Evolutionary conservation across 768 basidiomycete genomes (phyloP).

Genomic region (Rhodotorula kratochvilovae): DNA sequence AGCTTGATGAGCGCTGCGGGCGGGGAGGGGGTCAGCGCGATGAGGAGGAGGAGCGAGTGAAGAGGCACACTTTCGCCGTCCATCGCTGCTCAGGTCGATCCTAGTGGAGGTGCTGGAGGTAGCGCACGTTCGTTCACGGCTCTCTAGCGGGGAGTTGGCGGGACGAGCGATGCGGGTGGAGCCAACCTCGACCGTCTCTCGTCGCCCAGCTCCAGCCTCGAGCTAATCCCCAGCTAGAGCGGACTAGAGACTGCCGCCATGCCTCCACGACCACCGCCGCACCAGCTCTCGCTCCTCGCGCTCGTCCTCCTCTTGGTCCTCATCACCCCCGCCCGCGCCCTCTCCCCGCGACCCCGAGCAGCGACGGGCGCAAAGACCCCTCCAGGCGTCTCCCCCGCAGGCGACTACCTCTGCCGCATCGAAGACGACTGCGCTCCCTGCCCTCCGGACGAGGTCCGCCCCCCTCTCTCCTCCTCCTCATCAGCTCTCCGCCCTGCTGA

Average conservation of each 20-base stretch:
- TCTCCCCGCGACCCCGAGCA: not conserved
- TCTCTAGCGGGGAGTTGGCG: no score
- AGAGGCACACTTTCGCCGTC: conserved; percentile 1
- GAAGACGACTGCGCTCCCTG: conserved; percentile 9
- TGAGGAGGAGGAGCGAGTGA: not conserved
- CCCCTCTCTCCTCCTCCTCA: not conserved
- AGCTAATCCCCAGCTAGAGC: no score
- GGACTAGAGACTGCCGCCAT: no score
- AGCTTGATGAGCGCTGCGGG: conserved; percentile 2
- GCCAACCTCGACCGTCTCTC: no score
- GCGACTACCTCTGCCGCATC: conserved; percentile 12
- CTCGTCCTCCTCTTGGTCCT: not conserved
- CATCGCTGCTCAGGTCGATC: not conserved
- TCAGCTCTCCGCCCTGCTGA: not conserved
- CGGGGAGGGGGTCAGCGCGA: not conserved
- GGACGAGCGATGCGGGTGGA: not conserved
- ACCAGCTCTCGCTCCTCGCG: no score
- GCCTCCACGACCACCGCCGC: not conserved
- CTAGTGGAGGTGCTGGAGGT: no score
- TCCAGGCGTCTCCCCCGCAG: conserved; percentile 1
- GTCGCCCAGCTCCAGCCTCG: not conserved
- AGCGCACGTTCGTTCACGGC: no score
- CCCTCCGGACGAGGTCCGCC: conserved; percentile 3
- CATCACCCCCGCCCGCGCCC: not conserved
- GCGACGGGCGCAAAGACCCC: not conserved